Percentiles rank a stretch among this genome's conserved stretches.
These are phyloP conservation scores for Calonectria pseudoreteaudii DNA, from an alignment of 2,329 filamentous ascomycete species.

Conservation along the genomic window DNA sequence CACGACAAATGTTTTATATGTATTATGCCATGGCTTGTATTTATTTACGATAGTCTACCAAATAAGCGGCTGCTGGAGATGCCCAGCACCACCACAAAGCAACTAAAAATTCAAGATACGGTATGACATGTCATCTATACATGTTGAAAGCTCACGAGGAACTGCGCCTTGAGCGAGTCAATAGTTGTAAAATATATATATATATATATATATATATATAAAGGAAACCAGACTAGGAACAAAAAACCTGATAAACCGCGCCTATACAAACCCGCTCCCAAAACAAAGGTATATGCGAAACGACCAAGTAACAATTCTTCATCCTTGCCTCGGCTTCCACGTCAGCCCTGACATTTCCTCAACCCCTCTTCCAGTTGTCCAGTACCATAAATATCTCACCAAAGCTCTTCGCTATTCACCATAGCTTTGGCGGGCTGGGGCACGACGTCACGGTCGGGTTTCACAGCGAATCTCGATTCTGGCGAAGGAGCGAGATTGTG, in stretches of 20 bases:
- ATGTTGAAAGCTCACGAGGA: not conserved
- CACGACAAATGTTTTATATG: not conserved
- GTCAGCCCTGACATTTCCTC: not conserved
- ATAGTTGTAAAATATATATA: not conserved
- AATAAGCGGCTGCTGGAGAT: not conserved
- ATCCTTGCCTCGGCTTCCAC: not conserved
- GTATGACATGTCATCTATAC: not conserved
- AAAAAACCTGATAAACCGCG: not conserved
- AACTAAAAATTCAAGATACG: not conserved
- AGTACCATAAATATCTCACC: constrained; percentile 1
- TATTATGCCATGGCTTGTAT: constrained; percentile 1
- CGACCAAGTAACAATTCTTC: constrained; percentile 7
- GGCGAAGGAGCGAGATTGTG: not conserved
- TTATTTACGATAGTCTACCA: constrained; percentile 14
- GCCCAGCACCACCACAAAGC: not conserved
- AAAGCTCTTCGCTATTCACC: constrained; percentile 24
- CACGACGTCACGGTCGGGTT: not conserved
- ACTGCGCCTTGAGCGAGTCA: not conserved
- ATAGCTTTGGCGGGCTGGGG: not conserved
- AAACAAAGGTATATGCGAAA: not conserved
- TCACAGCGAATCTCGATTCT: not conserved
- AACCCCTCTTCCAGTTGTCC: not conserved
- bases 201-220: too few relatives aligned
- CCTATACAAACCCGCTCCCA: not conserved
- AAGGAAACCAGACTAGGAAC: not conserved